Base-by-base conservation (phyloP, 139 green algal genomes). In the Chlamydomonas schloesseri region DNA sequence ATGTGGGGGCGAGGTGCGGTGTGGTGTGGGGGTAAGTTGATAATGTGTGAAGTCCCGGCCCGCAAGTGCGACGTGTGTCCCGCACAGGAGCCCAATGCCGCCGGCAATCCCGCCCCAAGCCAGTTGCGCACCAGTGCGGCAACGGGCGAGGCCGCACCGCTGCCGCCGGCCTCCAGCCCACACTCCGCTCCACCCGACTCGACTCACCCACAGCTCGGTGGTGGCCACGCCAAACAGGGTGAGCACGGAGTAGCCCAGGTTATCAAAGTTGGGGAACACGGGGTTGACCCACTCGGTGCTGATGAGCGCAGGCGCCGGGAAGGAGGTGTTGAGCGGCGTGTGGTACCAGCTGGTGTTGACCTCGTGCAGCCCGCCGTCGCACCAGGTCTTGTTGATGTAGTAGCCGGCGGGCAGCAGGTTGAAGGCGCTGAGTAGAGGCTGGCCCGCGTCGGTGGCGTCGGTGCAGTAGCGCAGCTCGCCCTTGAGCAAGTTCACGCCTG, bases 221-320 rank as follows among this genome's bases (percentile, higher is more conserved):
- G 42, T 50, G 42, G 42, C 42, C 42, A 50, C 42, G 42, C 42
- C 42, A 57, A 95, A 92, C 3, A 96, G 88, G 17, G 88, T 88
- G 69, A 94, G 64, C 68, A 93, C 89, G 18, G 90, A 79, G 24
- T 36, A 42, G 5, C 82, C 62, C 84, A 97, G 92, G 71, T 91
- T 89, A 79, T 94, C 68, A 69, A 96, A 96, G 89, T 95, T 95
- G 31, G 42, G 42, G 42, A 91, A 86, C 47, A 92, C 64, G 11
- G 64, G 78, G 47, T 90, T 86, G 18, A 84, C 67, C 84, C 90
- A 93, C 20, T 74, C 84, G 71, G 55, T 55, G 24, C 2, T 10
- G 26, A 71, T 29, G n/a, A 37, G 64, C 64, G 29, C n/a, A 10
- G 64, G 64, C 29, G 84, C 34, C 24, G 84, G 84, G 46, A 84